Base-by-base conservation (phyloP, 176 grass and related monocot genomes). In the Saccharum spontaneum region DNA sequence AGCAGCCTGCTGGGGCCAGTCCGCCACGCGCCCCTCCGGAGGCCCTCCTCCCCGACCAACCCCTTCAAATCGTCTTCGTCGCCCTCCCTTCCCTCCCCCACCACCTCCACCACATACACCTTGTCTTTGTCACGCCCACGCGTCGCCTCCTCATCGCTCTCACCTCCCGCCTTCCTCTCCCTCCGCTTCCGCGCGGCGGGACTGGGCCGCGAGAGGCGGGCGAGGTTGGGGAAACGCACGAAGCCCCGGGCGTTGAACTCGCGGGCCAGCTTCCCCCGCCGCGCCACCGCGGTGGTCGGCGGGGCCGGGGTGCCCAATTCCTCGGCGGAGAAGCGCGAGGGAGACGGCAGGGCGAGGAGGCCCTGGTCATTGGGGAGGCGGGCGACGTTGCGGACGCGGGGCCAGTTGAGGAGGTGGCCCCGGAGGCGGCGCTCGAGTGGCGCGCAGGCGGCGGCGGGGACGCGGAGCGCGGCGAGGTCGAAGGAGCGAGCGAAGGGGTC, bases 331-430 rank as follows among this genome's bases (percentile, higher is more conserved):
- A 4, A 18, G 63, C 6, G 37, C 5, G 10, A 36, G 7, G 81
- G 20, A 13, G 68, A 22, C 43, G 73, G 49, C 14, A 44, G 18
- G n/a, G 80, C 12, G 24, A 79, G 80, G 62, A 79, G 76, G 62
- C 92, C 68, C 34, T 98, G 89, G 88, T 95, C 96, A 23, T 88
- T 77, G 20, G 85, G 71, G 7, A 92, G 87, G 76, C 89, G 91
- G 1, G 83, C 91, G 46, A 95, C 44, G 76, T 98, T 95, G 49
- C 87, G 93, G 41, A 98, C 86, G 73, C 93, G 87, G 9, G 91
- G 96, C 96, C 93, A 98, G 79, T 98, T 95, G 80, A 98, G 96
- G 62, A 98, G 91, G 87, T 98, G 96, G 9, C 91, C n/a, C 41
- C 95, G 93, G 62, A 95, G 89, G 73, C 92, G 91, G 80, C 83